Conservation (phyloP, 257 asterid species). For the Petunia axillaris region DNA sequence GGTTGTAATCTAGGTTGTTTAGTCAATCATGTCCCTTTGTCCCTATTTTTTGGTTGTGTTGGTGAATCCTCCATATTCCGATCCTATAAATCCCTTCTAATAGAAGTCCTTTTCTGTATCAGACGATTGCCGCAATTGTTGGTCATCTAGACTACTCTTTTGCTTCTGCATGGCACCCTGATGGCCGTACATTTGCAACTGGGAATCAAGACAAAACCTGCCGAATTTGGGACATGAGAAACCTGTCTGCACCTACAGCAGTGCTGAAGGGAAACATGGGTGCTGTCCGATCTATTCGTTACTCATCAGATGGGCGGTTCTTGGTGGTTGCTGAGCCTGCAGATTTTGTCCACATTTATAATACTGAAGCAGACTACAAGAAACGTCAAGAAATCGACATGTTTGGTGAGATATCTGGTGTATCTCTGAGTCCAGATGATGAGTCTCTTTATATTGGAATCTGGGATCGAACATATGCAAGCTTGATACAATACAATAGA, state of each 20-base stretch:
- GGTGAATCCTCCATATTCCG: neutral
- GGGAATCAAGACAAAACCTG: conserved; percentile 86
- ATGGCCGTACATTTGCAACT: conserved; percentile 60
- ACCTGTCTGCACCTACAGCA: conserved; percentile 48
- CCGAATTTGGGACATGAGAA: conserved; percentile 73
- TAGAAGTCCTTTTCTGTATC: conserved; percentile 25
- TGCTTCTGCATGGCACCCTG: conserved; percentile 83
- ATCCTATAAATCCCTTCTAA: neutral
- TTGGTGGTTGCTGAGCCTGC: conserved; percentile 75
- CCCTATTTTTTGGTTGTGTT: neutral
- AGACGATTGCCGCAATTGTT: conserved; percentile 56
- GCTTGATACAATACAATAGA: conserved; percentile 68
- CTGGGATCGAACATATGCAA: conserved; percentile 84
- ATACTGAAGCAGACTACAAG: conserved; percentile 45
- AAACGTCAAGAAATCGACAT: conserved; percentile 70
- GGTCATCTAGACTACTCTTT: conserved; percentile 81
- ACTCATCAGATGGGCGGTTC: conserved; percentile 68
- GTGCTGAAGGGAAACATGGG: conserved; percentile 68
- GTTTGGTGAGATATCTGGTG: conserved; percentile 83
- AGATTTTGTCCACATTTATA: conserved; percentile 73
- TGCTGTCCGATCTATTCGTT: conserved; percentile 64
- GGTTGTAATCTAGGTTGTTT: neutral
- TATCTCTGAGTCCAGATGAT: conserved; percentile 68
- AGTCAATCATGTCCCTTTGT: neutral
- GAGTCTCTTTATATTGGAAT: conserved; percentile 67